Conservation (phyloP, 371 early-diverging fungal species). For the Mucor racemosus region DNA sequence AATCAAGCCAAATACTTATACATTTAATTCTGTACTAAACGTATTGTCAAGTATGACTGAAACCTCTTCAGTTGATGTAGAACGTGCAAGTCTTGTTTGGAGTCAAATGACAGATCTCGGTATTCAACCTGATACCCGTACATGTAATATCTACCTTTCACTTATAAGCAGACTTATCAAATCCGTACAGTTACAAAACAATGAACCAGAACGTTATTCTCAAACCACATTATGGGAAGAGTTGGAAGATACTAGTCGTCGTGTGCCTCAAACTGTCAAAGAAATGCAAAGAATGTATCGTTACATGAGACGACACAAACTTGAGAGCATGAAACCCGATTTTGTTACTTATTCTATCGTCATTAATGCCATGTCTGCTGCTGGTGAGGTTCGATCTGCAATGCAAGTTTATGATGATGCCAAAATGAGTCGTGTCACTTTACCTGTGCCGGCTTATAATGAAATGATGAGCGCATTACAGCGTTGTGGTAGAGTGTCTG, state of each 20-base stretch:
- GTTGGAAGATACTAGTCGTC: constrained; percentile 1
- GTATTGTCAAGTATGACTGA: constrained; percentile 19
- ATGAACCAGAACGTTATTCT: not conserved
- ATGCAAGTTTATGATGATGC: constrained; percentile 45
- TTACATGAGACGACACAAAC: constrained; percentile 31
- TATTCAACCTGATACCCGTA: constrained; percentile 41
- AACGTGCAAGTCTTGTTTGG: constrained; percentile 27
- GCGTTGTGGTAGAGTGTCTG: constrained; percentile 28
- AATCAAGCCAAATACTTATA: constrained; percentile 39
- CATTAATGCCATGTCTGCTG: constrained; percentile 32
- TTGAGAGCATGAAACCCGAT: constrained; percentile 33
- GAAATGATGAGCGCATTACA: constrained; percentile 33
- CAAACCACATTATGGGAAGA: constrained; percentile 4
- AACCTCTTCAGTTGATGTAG: constrained; percentile 7
- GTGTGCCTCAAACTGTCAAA: constrained; percentile 16
- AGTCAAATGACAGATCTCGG: constrained; percentile 28
- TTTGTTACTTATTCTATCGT: constrained; percentile 46
- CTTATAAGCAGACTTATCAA: constrained; percentile 25
- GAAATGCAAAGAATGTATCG: constrained; percentile 28
- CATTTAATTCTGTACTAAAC: constrained; percentile 41
- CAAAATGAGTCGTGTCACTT: constrained; percentile 19
- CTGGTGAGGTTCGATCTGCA: constrained; percentile 36
- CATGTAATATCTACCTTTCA: constrained; percentile 41
- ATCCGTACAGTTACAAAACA: not conserved
- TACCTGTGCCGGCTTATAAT: constrained; percentile 39